Percentiles rank a stretch among this genome's conserved stretches.
Evolutionary conservation across 1,139 yeast genomes (phyloP).

Genomic region (Taphrina wiesneri): DNA sequence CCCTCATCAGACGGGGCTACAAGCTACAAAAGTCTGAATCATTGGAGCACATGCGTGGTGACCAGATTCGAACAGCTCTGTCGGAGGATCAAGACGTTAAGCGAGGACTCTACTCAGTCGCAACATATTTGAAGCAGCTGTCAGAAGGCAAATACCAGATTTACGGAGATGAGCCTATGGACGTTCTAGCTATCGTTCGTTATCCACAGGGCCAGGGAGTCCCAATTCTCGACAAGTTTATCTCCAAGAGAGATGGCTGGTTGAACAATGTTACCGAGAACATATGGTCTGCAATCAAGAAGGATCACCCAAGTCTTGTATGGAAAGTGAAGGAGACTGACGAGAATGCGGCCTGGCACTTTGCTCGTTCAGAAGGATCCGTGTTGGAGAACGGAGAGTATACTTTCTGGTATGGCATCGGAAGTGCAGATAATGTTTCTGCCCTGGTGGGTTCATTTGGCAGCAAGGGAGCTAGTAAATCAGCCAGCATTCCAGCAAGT

Average conservation of each 20-base stretch:
- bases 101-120: slow-evolving; percentile 71
- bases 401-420: slow-evolving; percentile 90
- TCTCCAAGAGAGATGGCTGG: slow-evolving; percentile 92
- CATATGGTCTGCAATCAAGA: slow-evolving; percentile 77
- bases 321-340: slow-evolving; percentile 93
- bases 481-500: slow-evolving; percentile 6
- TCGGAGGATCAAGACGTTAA: slow-evolving; percentile 74
- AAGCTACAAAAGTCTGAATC: slow-evolving; percentile 69
- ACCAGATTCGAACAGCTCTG: slow-evolving; percentile 76
- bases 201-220: slow-evolving; percentile 49
- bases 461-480: background rate
- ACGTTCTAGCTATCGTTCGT: slow-evolving; percentile 83
- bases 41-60: slow-evolving; percentile 58
- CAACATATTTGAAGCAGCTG: slow-evolving; percentile 59
- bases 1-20: slow-evolving; percentile 95
- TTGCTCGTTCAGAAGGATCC: slow-evolving; percentile 90
- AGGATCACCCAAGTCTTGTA: slow-evolving; percentile 70
- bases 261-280: slow-evolving; percentile 94
- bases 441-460: slow-evolving; percentile 25
- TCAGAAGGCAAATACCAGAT: slow-evolving; percentile 67
- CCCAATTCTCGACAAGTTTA: slow-evolving; percentile 81
- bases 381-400: slow-evolving; percentile 85
- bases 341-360: slow-evolving; percentile 88
- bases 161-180: slow-evolving; percentile 94
- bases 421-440: slow-evolving; percentile 38